phyloP scores from a whole-genome alignment of 352 stramenopile genomes.

The Phytopythium chamaehyphon region DNA sequence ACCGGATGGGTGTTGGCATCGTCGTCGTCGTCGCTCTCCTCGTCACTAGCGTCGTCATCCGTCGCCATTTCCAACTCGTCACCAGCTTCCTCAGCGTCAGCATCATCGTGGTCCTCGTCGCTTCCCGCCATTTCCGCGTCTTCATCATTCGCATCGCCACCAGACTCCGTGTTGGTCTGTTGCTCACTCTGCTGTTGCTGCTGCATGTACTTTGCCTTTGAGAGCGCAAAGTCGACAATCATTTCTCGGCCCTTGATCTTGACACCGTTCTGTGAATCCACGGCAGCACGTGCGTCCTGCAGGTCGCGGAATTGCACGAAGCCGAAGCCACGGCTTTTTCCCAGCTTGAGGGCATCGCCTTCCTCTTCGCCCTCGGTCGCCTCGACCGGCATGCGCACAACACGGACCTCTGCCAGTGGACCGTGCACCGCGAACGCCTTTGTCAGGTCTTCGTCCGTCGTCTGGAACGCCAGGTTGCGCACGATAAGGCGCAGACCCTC shows the following conservation, averaged over 20 bases:
- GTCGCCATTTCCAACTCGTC: constrained; percentile 49
- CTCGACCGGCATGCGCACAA: constrained; percentile 75
- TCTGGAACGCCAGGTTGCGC: constrained; percentile 81
- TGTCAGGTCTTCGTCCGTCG: constrained; percentile 64
- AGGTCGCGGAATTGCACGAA: constrained; percentile 81
- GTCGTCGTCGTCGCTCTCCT: constrained; percentile 24
- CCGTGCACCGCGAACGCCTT: constrained; percentile 68
- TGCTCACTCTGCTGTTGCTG: constrained; percentile 61
- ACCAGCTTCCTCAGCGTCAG: constrained; percentile 21
- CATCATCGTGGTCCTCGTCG: constrained; percentile 37
- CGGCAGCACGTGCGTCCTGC: constrained; percentile 50
- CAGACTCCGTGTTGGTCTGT: constrained; percentile 17
- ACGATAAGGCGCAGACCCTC: constrained; percentile 78
- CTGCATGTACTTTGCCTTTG: constrained; percentile 76
- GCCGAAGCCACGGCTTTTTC: constrained; percentile 73
- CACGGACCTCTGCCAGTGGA: constrained; percentile 57
- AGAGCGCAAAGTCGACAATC: constrained; percentile 82
- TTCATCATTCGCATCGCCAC: constrained; percentile 29
- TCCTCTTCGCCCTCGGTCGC: constrained; percentile 23
- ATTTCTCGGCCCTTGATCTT: constrained; percentile 84
- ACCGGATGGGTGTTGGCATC: constrained; percentile 16
- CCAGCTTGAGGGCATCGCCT: constrained; percentile 22
- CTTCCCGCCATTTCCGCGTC: constrained; percentile 21
- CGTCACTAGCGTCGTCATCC: constrained; percentile 33
- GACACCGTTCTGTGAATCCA: constrained; percentile 67